Evolutionary conservation across 305 asterid species (phyloP).

Genomic region (Fraxinus dipetala): DNA sequence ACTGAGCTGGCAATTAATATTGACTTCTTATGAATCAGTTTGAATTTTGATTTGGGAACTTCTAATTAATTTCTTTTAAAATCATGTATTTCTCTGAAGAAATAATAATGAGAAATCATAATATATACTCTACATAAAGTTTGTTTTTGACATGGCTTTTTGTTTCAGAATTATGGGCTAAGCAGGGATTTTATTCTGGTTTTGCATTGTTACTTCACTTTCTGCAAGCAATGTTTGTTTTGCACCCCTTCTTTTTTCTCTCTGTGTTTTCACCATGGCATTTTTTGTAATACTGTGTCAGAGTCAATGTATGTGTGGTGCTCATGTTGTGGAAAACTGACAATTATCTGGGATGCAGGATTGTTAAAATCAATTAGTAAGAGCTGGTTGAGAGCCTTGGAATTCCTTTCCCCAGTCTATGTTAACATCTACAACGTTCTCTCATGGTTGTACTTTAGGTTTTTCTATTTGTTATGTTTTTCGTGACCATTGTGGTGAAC

Average conservation of each 20-base stretch:
- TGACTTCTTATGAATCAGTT: neutral
- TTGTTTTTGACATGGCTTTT: neutral
- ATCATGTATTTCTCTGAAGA: neutral
- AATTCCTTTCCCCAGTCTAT: constrained; percentile 30
- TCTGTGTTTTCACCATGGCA: constrained; percentile 6
- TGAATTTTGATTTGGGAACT: neutral
- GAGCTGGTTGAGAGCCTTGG: constrained; percentile 50
- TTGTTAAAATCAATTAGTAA: constrained; percentile 36
- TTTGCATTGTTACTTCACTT: neutral
- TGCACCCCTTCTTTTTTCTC: neutral
- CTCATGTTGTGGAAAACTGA: constrained; percentile 37
- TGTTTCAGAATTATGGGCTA: neutral
- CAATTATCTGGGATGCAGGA: constrained; percentile 63
- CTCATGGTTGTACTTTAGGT: constrained; percentile 21
- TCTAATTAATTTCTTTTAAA: neutral
- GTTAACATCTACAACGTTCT: constrained; percentile 42
- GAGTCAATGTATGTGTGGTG: constrained; percentile 24
- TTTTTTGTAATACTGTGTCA: constrained; percentile 19
- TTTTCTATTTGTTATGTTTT: neutral
- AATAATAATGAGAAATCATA: neutral
- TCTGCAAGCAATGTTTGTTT: neutral
- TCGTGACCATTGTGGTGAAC: constrained; percentile 10
- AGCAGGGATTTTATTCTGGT: neutral
- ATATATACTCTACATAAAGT: neutral
- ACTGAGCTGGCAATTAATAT: neutral